A percentile compares a stretch with the other conserved stretches of the same genome.
Evolutionary conservation across 2,329 filamentous ascomycete genomes (phyloP).

Genomic region (Talaromyces sp.): DNA sequence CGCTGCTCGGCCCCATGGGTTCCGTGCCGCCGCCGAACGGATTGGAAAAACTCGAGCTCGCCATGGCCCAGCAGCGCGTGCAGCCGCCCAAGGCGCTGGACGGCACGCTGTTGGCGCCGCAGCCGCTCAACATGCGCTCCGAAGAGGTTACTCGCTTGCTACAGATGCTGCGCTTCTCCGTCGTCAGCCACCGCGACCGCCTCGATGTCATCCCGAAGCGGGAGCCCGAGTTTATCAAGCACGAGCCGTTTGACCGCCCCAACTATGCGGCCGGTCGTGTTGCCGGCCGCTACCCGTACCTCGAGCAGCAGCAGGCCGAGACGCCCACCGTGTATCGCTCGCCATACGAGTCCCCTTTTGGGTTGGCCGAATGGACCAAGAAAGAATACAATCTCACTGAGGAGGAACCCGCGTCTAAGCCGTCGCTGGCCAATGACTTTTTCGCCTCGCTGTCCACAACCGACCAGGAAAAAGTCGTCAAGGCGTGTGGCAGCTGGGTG

Average conservation of each 20-base stretch:
- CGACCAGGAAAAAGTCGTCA: slow-evolving; percentile 38
- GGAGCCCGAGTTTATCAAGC: slow-evolving; percentile 28
- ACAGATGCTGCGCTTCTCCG: slow-evolving; percentile 40
- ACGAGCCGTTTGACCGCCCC: slow-evolving; percentile 24
- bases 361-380: slow-evolving; percentile 37
- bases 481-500: slow-evolving; percentile 37
- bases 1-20: slow-evolving; percentile 36
- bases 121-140: slow-evolving; percentile 39
- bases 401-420: slow-evolving; percentile 26
- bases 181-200: slow-evolving; percentile 34
- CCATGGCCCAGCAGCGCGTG: slow-evolving; percentile 40
- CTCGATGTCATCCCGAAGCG: slow-evolving; percentile 35
- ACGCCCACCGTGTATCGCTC: slow-evolving; percentile 37
- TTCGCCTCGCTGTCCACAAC: slow-evolving; percentile 35
- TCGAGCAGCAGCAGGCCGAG: slow-evolving; percentile 34
- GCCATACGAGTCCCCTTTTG: slow-evolving; percentile 39
- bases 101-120: slow-evolving; percentile 31
- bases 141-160: slow-evolving; percentile 38
- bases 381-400: slow-evolving; percentile 32
- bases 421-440: slow-evolving; percentile 37
- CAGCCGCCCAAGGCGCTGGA: slow-evolving; percentile 31
- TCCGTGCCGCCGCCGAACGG: slow-evolving; percentile 36
- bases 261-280: slow-evolving; percentile 25
- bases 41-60: slow-evolving; percentile 38
- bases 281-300: slow-evolving; percentile 34